Evolutionary conservation across 352 stramenopile species (phyloP).

Genomic region (Phytophthora podocarpi): DNA sequence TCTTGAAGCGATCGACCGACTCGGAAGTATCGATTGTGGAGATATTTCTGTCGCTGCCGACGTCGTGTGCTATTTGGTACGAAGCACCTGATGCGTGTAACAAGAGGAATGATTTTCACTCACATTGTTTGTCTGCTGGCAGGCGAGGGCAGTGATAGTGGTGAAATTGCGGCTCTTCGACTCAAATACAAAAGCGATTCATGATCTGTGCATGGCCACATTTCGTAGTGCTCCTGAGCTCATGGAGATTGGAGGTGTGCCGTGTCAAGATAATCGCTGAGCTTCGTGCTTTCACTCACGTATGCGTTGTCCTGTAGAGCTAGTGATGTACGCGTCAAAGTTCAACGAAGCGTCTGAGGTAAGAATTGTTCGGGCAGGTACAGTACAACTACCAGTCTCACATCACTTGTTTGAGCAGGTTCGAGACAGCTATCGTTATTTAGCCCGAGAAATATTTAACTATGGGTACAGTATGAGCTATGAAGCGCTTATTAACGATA

Average conservation of each 20-base stretch:
- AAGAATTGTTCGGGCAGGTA: background rate
- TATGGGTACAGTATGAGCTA: constrained; percentile 48
- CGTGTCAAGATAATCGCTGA: background rate
- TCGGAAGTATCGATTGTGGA: constrained; percentile 26
- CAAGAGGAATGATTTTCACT: background rate
- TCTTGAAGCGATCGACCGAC: constrained; percentile 49
- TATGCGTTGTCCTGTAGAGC: constrained; percentile 36
- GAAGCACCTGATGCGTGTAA: background rate
- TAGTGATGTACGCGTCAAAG: constrained; percentile 60
- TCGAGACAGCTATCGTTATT: constrained; percentile 48
- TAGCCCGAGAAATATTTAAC: constrained; percentile 71
- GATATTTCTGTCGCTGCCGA: constrained; percentile 20
- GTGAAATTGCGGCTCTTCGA: constrained; percentile 71
- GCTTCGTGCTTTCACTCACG: background rate
- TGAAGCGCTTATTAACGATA: background rate
- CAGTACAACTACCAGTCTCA: constrained; percentile 1
- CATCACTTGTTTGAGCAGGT: constrained; percentile 37
- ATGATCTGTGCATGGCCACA: constrained; percentile 57
- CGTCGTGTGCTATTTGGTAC: constrained; percentile 44
- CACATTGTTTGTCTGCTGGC: constrained; percentile 2
- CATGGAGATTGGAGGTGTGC: constrained; percentile 59
- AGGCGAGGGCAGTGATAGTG: constrained; percentile 57
- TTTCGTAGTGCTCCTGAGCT: constrained; percentile 40
- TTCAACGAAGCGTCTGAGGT: constrained; percentile 61
- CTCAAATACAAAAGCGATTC: constrained; percentile 50